phyloP scores from a whole-genome alignment of 2,329 filamentous ascomycete genomes.

The Rachicladosporium sp. region DNA sequence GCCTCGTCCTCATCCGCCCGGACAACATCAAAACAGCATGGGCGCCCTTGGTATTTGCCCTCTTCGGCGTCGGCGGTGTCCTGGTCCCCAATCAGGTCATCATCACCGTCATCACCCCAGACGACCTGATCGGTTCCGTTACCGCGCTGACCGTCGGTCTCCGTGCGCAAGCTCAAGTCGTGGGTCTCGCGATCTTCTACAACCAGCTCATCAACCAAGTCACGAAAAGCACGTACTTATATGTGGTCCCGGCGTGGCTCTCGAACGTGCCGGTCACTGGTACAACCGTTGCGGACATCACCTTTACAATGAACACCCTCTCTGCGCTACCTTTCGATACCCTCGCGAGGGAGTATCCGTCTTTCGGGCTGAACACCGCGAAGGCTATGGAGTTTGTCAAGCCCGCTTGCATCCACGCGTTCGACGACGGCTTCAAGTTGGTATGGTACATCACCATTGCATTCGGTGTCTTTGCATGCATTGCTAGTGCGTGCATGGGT shows the following conservation, averaged over 20 bases:
- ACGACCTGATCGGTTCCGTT: constrained; percentile 58
- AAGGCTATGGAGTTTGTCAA: too few species aligned
- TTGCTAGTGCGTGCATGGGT: constrained; percentile 17
- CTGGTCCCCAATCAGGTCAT: constrained; percentile 56
- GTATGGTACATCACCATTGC: constrained; percentile 23
- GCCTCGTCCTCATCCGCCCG: constrained; percentile 12
- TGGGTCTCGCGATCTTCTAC: constrained; percentile 49
- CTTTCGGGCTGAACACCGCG: too few species aligned
- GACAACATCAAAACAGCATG: constrained; percentile 13
- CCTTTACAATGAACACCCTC: too few species aligned
- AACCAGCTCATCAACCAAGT: constrained; percentile 39
- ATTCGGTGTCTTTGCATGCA: constrained; percentile 18
- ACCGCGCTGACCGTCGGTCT: constrained; percentile 56
- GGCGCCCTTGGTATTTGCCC: constrained; percentile 45
- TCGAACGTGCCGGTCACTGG: too few species aligned
- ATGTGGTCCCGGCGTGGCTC: too few species aligned
- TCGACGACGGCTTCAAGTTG: constrained; percentile 17
- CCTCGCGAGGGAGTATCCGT: too few species aligned
- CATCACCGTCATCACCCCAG: constrained; percentile 55
- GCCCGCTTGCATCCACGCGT: constrained; percentile 7
- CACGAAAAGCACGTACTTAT: too few species aligned
- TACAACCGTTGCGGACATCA: too few species aligned
- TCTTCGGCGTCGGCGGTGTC: constrained; percentile 53
- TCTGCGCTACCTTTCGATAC: too few species aligned
- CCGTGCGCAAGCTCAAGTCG: constrained; percentile 35